Percentiles rank a stretch among this genome's conserved stretches.
phyloP scores from a whole-genome alignment of 1,139 yeast genomes.

The Barnettozyma hawaiiensis region DNA sequence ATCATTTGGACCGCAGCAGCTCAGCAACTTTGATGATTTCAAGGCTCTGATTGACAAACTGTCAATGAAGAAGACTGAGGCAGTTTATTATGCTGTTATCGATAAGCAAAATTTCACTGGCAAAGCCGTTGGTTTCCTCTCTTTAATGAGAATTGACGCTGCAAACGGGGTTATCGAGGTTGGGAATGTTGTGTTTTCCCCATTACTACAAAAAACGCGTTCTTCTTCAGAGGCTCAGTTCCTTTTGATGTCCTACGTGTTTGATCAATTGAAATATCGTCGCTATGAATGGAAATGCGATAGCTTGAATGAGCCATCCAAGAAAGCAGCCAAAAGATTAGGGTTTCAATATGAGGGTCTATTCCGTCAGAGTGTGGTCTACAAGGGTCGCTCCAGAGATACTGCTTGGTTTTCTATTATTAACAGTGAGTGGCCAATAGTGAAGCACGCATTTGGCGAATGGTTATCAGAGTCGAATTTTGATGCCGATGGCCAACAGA shows the following conservation, averaged over 20 bases:
- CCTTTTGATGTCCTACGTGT: conserved; percentile 4
- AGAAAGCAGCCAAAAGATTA: conserved; percentile 4
- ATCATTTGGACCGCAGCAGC: conserved; percentile 2
- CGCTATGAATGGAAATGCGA: conserved; percentile 10
- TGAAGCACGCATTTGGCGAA: background rate
- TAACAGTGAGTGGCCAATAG: background rate
- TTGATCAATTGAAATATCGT: conserved; percentile 3
- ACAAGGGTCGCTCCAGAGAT: conserved; percentile 4
- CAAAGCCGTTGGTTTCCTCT: conserved; percentile 4
- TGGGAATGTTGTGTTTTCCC: conserved; percentile 4
- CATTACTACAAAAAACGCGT: background rate
- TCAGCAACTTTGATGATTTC: background rate
- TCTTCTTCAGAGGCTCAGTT: conserved; percentile 5
- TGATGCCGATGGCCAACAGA: conserved; percentile 1
- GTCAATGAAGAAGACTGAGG: background rate
- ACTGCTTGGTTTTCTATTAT: conserved; percentile 6
- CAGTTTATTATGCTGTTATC: conserved; percentile 1
- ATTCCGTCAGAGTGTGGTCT: conserved; percentile 1
- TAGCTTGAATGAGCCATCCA: conserved; percentile 3
- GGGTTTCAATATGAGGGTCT: conserved; percentile 6
- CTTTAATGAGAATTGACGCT: conserved; percentile 3
- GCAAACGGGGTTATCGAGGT: conserved; percentile 3
- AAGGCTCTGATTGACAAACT: background rate
- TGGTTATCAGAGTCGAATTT: conserved; percentile 3
- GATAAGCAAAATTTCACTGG: background rate